Conservation (phyloP, 2,329 filamentous ascomycete species). For the Alternaria rosae region DNA sequence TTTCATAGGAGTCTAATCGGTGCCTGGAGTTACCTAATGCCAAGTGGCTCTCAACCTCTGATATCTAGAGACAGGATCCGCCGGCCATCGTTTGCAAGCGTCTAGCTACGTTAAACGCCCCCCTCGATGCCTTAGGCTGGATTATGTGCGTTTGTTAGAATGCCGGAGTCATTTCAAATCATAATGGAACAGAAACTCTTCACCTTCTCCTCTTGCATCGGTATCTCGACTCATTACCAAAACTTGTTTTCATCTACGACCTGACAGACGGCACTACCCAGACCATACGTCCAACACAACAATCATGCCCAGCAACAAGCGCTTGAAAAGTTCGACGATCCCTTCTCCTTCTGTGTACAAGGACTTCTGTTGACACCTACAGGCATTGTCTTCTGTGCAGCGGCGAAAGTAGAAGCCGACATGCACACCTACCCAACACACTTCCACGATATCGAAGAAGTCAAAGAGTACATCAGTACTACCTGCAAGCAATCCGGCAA, state of each 20-base stretch:
- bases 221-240: background rate
- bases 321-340: background rate
- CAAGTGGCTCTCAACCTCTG: background rate
- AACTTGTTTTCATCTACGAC: background rate
- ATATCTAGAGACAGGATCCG: background rate
- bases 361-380: background rate
- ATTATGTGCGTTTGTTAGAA: background rate
- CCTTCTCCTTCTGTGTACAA: background rate
- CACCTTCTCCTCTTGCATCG: background rate
- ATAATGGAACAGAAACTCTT: background rate
- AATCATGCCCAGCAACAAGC: background rate
- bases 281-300: background rate
- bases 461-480: slow-evolving; percentile 5
- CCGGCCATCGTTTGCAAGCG: background rate
- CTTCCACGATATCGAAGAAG: slow-evolving; percentile 13
- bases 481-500: background rate
- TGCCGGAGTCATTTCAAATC: background rate
- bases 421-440: slow-evolving; percentile 8
- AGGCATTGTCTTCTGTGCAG: background rate
- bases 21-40: background rate
- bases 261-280: background rate
- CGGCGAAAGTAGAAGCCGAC: background rate
- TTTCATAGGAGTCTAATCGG: background rate
- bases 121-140: background rate
- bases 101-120: background rate